Evolutionary conservation across 2,329 filamentous ascomycete species (phyloP).

Genomic region (Cryphonectria carpinicola): DNA sequence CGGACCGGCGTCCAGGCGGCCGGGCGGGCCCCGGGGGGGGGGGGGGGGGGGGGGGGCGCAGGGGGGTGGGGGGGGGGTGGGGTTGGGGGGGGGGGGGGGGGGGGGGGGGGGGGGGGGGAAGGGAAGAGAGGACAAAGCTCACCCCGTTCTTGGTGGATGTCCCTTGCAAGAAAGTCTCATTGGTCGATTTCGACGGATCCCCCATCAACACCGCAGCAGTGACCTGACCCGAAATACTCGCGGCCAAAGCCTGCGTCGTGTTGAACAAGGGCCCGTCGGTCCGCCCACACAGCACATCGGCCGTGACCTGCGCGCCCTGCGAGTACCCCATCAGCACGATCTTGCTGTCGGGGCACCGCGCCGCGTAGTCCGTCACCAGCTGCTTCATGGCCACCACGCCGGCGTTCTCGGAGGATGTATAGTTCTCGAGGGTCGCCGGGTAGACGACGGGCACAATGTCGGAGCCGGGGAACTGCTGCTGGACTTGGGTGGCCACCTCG

Average conservation of each 20-base stretch:
- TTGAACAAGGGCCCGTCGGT: slow-evolving; percentile 23
- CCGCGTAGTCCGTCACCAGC: slow-evolving; percentile 29
- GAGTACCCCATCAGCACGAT: slow-evolving; percentile 36
- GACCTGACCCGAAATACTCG: slow-evolving; percentile 23
- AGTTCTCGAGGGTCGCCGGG: slow-evolving; percentile 34
- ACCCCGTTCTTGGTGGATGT: slow-evolving; percentile 33
- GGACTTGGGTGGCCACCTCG: slow-evolving; percentile 33
- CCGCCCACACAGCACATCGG: slow-evolving; percentile 34
- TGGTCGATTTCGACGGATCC: slow-evolving; percentile 31
- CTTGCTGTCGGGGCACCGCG: slow-evolving; percentile 32
- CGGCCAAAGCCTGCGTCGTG: slow-evolving; percentile 24
- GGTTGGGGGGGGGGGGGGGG: too few relatives aligned
- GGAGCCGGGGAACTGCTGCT: slow-evolving; percentile 31
- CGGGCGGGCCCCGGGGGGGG: too few relatives aligned
- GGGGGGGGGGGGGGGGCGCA: too few relatives aligned
- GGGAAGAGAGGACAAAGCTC: slow-evolving; percentile 5
- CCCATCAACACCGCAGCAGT: slow-evolving; percentile 34
- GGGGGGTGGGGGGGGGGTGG: too few relatives aligned
- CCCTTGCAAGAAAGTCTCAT: slow-evolving; percentile 31
- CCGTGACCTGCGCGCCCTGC: slow-evolving; percentile 34
- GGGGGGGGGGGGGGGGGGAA: too few relatives aligned
- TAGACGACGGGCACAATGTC: slow-evolving; percentile 33
- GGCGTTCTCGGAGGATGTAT: slow-evolving; percentile 29
- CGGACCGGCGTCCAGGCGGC: too few relatives aligned
- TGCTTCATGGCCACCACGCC: slow-evolving; percentile 31